A percentile compares a stretch with the other conserved stretches of the same genome.
These are phyloP conservation scores for Exophiala calicioides DNA, from an alignment of 2,329 filamentous ascomycete species.

Conservation along the genomic window DNA sequence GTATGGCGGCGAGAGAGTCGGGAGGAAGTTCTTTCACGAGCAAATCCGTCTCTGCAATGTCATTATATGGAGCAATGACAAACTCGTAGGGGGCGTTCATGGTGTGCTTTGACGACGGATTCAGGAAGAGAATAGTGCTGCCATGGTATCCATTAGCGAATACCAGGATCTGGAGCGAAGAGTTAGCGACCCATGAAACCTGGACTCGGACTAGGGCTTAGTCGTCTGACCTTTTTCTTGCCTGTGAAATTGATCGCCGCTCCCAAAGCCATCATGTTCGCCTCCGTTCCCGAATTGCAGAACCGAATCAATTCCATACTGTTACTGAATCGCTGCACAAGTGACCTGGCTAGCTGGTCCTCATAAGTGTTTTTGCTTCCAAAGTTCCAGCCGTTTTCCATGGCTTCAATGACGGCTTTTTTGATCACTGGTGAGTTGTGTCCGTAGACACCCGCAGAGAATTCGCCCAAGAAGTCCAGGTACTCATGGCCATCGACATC, in stretches of 20 bases:
- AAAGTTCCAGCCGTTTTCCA: constrained; percentile 55
- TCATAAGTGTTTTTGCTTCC: constrained; percentile 57
- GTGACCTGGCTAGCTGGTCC: constrained; percentile 49
- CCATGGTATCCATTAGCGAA: constrained; percentile 80
- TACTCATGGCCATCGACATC: constrained; percentile 45
- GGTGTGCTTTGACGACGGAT: constrained; percentile 33
- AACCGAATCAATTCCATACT: constrained; percentile 57
- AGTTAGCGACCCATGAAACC: too few relatives aligned
- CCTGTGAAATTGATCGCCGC: constrained; percentile 44
- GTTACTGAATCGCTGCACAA: constrained; percentile 54
- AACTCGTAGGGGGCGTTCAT: constrained; percentile 59
- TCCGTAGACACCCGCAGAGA: constrained; percentile 65
- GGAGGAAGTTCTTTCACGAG: constrained; percentile 43
- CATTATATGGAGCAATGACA: constrained; percentile 63
- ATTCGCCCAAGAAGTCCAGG: constrained; percentile 63
- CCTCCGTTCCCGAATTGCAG: constrained; percentile 67
- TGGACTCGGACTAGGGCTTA: not conserved
- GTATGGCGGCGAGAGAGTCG: constrained; percentile 59
- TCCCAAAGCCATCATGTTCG: constrained; percentile 61
- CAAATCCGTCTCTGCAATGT: constrained; percentile 50
- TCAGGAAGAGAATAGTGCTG: constrained; percentile 48
- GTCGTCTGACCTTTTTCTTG: constrained; percentile 1
- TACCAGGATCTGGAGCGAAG: constrained; percentile 61
- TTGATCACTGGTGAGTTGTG: constrained; percentile 61
- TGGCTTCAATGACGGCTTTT: constrained; percentile 47